phyloP scores from a whole-genome alignment of 1,284 basidiomycete genomes.

The Phenoliferia sp. region DNA sequence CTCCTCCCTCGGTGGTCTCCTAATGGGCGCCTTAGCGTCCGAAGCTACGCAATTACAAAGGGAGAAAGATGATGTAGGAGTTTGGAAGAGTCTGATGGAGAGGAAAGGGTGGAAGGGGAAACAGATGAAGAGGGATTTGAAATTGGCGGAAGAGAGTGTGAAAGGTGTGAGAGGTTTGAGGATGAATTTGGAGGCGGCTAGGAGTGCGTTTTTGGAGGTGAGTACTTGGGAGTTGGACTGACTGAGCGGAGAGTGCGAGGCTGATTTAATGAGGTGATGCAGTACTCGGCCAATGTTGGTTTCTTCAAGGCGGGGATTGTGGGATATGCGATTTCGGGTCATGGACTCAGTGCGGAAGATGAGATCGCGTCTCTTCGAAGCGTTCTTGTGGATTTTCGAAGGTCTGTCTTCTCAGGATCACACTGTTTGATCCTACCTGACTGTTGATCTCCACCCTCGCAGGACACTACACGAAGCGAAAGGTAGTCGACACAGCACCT shows the following conservation, averaged over 20 bases:
- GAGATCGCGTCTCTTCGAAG: background rate
- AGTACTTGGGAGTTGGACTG: background rate
- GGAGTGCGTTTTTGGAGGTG: conserved; percentile 17
- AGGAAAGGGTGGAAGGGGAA: conserved; percentile 19
- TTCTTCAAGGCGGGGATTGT: conserved; percentile 22
- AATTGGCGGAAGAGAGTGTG: conserved; percentile 30
- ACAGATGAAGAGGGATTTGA: conserved; percentile 31
- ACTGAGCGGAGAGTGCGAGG: background rate
- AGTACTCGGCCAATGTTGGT: background rate
- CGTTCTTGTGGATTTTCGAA: background rate
- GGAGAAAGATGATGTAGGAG: conserved; percentile 18
- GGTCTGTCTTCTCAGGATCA: too few species aligned
- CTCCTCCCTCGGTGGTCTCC: conserved; percentile 21
- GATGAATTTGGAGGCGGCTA: conserved; percentile 29
- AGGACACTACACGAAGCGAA: too few species aligned
- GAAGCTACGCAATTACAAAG: conserved; percentile 15
- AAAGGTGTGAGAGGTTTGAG: conserved; percentile 21
- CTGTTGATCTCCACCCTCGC: too few species aligned
- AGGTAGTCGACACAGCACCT: too few species aligned
- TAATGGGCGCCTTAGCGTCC: conserved; percentile 17
- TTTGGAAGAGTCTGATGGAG: conserved; percentile 13
- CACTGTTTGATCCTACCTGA: too few species aligned
- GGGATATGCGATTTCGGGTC: background rate
- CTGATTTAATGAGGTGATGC: background rate
- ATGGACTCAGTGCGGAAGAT: background rate